Evolutionary conservation across 1,139 yeast species (phyloP), one percentile per base, ranked within the genome.

Genomic region (Debaryomyces fabryi): DNA sequence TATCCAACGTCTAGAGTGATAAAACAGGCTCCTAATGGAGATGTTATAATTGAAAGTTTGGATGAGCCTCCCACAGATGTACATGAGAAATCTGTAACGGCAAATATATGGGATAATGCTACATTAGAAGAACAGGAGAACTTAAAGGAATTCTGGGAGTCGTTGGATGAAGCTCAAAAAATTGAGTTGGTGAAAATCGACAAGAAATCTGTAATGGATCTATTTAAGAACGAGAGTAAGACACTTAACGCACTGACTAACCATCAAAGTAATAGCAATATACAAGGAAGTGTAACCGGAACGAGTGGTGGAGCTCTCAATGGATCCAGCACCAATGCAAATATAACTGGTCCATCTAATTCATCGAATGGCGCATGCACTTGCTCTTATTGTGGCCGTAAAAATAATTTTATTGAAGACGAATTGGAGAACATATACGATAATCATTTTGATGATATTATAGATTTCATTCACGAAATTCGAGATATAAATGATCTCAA

Each of bases 381-480:
- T 49, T 92, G 98, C 64, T 72, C 84, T 5, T 84, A 84, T 27
- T 92, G 98, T 68, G 96, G 95, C 1, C 79, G 90, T 46, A 83
- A 88, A 56, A 82, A 85, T 55, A 71, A 76, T 51, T 82, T 91
- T 27, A 81, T 90, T 56, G 95, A 88, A 59, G 85, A 84, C 54
- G 96, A 89, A 60, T 78, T 92, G 60, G 92, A 72, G 52, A 68
- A 59, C 50, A 66, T 71, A 16, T 74, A 72, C 49, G 78, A 87
- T 58, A 81, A 83, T 47, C 81, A 91, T 41, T 90, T 88, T 57
- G 76, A 72, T 49, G 77, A 72, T 48, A 71, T 75, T 18, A 63
- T 69, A 47, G 72, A 70, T 46, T 74, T 71, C 52, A 72, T 74
- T 34, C 72, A 69, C 48, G 72, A 71, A 46, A 64, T 73, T 4